Conservation (phyloP, 2,329 filamentous ascomycete species). For the Westerdykella ornata region DNA sequence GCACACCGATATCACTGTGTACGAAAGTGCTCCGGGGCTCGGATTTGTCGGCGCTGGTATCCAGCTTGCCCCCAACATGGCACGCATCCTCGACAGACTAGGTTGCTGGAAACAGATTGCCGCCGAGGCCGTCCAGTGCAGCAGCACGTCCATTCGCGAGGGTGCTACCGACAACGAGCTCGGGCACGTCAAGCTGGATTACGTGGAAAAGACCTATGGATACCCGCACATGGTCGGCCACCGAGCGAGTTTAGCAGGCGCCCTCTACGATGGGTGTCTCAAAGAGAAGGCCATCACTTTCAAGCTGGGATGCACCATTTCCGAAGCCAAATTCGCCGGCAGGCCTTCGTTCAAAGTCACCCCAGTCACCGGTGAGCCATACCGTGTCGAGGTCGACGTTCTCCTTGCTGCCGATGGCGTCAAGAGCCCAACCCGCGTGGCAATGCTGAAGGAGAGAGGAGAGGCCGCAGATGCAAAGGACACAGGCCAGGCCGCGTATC, state of each 20-base stretch:
- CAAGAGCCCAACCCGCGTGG: slow-evolving; percentile 42
- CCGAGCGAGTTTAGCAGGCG: slow-evolving; percentile 62
- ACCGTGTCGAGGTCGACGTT: slow-evolving; percentile 46
- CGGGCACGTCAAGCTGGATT: slow-evolving; percentile 60
- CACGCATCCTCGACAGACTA: slow-evolving; percentile 63
- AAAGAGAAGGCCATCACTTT: slow-evolving; percentile 57
- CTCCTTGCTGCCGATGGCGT: slow-evolving; percentile 45
- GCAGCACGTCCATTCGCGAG: slow-evolving; percentile 66
- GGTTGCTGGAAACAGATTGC: slow-evolving; percentile 68
- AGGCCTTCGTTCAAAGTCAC: slow-evolving; percentile 55
- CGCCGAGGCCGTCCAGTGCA: slow-evolving; percentile 62
- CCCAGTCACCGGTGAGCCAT: slow-evolving; percentile 49
- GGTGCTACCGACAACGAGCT: slow-evolving; percentile 64
- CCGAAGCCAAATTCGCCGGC: slow-evolving; percentile 51
- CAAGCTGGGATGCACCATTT: slow-evolving; percentile 56
- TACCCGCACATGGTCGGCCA: slow-evolving; percentile 78
- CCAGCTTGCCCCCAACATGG: slow-evolving; percentile 77
- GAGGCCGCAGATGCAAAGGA: slow-evolving; percentile 54
- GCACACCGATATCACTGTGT: slow-evolving; percentile 66
- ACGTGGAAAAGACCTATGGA: slow-evolving; percentile 61
- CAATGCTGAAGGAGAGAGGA: slow-evolving; percentile 51
- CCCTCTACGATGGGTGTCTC: slow-evolving; percentile 64
- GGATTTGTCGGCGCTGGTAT: slow-evolving; percentile 82
- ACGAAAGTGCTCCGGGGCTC: slow-evolving; percentile 64
- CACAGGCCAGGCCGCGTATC: slow-evolving; percentile 70